phyloP scores from a whole-genome alignment of 306 rosid species.

The Crataegus laevigata region DNA sequence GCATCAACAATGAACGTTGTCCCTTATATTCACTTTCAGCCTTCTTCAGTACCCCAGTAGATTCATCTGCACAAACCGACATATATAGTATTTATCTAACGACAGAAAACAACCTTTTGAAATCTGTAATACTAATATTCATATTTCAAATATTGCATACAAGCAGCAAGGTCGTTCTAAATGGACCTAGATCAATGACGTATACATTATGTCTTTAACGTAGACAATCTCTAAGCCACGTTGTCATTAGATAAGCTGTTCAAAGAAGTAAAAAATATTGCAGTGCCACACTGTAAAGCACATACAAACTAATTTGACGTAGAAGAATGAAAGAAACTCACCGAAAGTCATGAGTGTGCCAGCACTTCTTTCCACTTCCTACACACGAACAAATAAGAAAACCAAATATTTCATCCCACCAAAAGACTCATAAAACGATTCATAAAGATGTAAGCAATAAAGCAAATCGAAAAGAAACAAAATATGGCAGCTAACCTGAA shows the following conservation, averaged over 20 bases:
- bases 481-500: constrained; percentile 49
- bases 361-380: constrained; percentile 90
- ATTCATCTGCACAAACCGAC: constrained; percentile 52
- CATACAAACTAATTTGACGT: neutral
- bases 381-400: constrained; percentile 16
- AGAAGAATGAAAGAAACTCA: constrained; percentile 21
- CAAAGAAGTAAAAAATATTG: neutral
- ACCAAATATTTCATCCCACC: neutral
- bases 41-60: constrained; percentile 69
- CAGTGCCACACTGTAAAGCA: neutral
- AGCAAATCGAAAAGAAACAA: neutral
- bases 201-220: neutral
- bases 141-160: neutral
- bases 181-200: neutral
- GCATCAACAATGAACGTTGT: constrained; percentile 67
- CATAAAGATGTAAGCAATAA: neutral
- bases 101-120: neutral
- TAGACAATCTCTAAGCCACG: neutral
- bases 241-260: neutral
- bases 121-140: neutral
- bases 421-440: neutral
- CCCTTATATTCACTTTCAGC: constrained; percentile 93
- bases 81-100: neutral
- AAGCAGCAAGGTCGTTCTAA: neutral
- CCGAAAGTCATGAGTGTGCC: constrained; percentile 67